Evolutionary conservation across 2,329 filamentous ascomycete genomes (phyloP).

Genomic region (Aspergillus hiratsukae): DNA sequence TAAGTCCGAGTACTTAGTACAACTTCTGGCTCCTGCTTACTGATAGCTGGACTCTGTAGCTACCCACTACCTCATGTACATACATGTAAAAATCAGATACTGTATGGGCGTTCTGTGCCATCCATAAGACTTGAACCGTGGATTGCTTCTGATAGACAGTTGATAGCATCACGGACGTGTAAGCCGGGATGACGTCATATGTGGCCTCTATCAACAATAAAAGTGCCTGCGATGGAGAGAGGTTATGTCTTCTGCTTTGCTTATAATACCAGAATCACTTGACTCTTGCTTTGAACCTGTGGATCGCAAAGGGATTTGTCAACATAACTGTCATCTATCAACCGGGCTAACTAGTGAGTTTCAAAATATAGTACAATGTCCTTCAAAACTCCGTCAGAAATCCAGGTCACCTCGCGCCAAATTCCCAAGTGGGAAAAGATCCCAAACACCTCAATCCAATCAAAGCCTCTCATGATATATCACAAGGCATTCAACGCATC

Average conservation of each 20-base stretch:
- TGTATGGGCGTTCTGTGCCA: not conserved
- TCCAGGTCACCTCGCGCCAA: conserved; percentile 54
- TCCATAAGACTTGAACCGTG: not conserved
- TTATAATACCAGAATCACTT: not conserved
- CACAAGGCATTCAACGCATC: conserved; percentile 53
- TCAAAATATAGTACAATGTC: conserved; percentile 18
- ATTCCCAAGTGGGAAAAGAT: conserved; percentile 55
- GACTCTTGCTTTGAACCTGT: not conserved
- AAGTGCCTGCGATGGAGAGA: not conserved
- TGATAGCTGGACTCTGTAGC: not conserved
- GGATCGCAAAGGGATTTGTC: not conserved
- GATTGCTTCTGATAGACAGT: not conserved
- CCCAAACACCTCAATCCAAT: conserved; percentile 62
- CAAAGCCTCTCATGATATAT: conserved; percentile 63
- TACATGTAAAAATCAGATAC: not conserved
- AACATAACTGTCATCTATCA: not conserved
- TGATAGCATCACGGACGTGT: not conserved
- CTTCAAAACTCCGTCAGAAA: conserved; percentile 45
- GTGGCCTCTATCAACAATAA: not conserved
- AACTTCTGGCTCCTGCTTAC: not conserved
- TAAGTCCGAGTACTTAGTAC: not conserved
- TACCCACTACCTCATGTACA: not conserved
- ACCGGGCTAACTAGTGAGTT: not conserved
- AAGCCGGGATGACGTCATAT: conserved; percentile 7
- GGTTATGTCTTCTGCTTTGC: not conserved